Base-by-base conservation (phyloP, 495 filamentous ascomycete genomes). In the Daldinia childiae region DNA sequence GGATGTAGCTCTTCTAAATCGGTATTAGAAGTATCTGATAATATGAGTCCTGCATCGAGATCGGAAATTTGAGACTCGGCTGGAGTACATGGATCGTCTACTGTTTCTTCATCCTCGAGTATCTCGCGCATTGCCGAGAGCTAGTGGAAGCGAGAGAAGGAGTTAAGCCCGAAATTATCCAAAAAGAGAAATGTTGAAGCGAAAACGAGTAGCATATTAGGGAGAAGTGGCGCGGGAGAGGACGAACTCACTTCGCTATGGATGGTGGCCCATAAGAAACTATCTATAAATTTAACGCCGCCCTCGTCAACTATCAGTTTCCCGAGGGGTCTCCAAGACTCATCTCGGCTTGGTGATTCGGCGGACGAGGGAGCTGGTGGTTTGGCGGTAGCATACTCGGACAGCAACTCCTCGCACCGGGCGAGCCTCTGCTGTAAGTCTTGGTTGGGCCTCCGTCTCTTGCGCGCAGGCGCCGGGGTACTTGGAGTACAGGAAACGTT, bases 1-100 rank as follows among this genome's bases (percentile, higher is more conserved):
- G 91, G 91, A 80, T 92, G 91, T 9, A 91, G 78, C 32, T 76
- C 73, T 72, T 81, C 79, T 15, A 78, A 27, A 39, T 75, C 76
- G 6, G 75, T 58, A 30, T 74, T 64, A 17, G 78, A 68, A n/a
- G 59, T 71, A 48, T 78, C 76, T 45, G 76, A 70, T 39, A 78
- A 61, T 27, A 85, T 29, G 26, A 84, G 52, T n/a, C 79, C 79
- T 30, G 77, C 76, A 57, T 82, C 79, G 48, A 77, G 79, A 59
- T 83, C 82, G 17, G 82, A 72, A 6, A 69, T 59, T n/a, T 68
- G 74, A 17, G 74, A 70, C 7, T 76, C 73, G 21, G 68, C 62
- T 21, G 76, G 76, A 17, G 76, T 76, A 62, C 62, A 72, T 54
- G 70, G 68, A 34, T 78, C 76, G 15, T 78, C 76, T 57, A 45